Evolutionary conservation across 345 rosid species (phyloP).

Genomic region (Reutealis trisperma): DNA sequence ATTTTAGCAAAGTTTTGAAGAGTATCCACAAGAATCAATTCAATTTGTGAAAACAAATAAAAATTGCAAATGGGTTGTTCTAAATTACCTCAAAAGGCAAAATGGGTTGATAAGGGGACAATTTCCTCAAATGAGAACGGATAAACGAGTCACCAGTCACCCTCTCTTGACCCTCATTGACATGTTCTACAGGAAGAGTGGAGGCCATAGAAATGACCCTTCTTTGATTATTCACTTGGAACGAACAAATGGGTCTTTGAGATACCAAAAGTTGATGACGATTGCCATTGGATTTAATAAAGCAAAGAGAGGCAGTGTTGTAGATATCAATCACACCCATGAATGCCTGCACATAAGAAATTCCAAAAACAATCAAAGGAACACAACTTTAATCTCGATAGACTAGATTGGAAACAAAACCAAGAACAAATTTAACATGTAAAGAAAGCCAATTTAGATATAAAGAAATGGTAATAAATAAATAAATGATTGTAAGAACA

Average conservation of each 20-base stretch:
- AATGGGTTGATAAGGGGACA: slow-evolving; percentile 89
- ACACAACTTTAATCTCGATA: neutral
- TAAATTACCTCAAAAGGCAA: slow-evolving; percentile 82
- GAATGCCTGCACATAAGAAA: slow-evolving; percentile 2
- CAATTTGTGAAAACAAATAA: slow-evolving; percentile 2
- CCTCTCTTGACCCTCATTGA: slow-evolving; percentile 38
- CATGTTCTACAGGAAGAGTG: slow-evolving; percentile 42
- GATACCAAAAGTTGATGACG: slow-evolving; percentile 27
- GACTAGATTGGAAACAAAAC: neutral
- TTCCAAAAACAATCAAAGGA: neutral
- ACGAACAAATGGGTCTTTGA: slow-evolving; percentile 28
- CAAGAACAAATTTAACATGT: neutral
- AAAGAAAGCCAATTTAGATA: too few species aligned
- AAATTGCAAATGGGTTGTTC: neutral
- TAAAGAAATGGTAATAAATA: neutral
- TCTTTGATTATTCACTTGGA: slow-evolving; percentile 28
- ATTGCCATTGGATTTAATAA: slow-evolving; percentile 29
- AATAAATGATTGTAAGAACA: neutral
- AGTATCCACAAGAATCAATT: neutral
- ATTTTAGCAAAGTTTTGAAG: neutral
- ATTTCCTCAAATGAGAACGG: slow-evolving; percentile 71
- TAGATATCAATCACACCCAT: slow-evolving; percentile 59
- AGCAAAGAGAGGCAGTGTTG: slow-evolving; percentile 39
- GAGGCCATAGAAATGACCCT: slow-evolving; percentile 50
- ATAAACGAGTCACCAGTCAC: slow-evolving; percentile 76